Percentiles rank a stretch among this genome's conserved stretches.
These are phyloP conservation scores for Chalciporus piperatoides DNA, from an alignment of 1,284 basidiomycete genomes.

Conservation along the genomic window DNA sequence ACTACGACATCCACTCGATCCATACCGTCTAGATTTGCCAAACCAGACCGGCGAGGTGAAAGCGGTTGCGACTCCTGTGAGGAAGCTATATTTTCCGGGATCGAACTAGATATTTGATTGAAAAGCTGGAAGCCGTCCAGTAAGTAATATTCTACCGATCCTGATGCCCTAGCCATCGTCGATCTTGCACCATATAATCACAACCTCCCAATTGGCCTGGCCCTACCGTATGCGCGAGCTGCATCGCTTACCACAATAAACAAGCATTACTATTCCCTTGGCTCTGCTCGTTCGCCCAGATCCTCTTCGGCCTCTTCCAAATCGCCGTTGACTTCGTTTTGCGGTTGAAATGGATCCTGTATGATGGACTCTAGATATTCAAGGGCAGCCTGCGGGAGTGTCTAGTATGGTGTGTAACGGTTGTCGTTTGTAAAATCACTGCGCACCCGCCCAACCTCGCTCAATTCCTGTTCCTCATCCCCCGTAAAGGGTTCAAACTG, in stretches of 20 bases:
- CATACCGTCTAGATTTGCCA: neutral
- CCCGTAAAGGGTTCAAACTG: conserved; percentile 61
- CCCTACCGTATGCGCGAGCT: neutral
- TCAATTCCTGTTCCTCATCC: conserved; percentile 64
- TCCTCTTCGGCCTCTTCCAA: conserved; percentile 15
- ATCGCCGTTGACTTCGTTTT: conserved; percentile 18
- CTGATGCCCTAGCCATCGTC: neutral
- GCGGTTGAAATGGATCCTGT: conserved; percentile 40
- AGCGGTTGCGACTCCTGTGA: no score
- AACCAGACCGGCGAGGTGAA: no score
- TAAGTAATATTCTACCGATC: no score
- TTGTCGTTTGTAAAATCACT: conserved; percentile 78
- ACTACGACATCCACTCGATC: neutral
- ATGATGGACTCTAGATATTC: conserved; percentile 75
- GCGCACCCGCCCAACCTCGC: conserved; percentile 91
- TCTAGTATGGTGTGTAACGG: conserved; percentile 87
- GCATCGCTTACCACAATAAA: neutral
- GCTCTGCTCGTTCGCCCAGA: conserved; percentile 17
- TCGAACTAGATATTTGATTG: no score
- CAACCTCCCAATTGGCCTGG: neutral
- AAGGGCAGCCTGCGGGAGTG: conserved; percentile 60
- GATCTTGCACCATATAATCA: neutral
- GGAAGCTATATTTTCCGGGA: no score
- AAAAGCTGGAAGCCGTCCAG: no score
- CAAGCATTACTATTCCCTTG: conserved; percentile 4